Percentiles rank a stretch among this genome's conserved stretches.
Evolutionary conservation across 495 filamentous ascomycete species (phyloP).

Genomic region (Bacidia gigantensis): DNA sequence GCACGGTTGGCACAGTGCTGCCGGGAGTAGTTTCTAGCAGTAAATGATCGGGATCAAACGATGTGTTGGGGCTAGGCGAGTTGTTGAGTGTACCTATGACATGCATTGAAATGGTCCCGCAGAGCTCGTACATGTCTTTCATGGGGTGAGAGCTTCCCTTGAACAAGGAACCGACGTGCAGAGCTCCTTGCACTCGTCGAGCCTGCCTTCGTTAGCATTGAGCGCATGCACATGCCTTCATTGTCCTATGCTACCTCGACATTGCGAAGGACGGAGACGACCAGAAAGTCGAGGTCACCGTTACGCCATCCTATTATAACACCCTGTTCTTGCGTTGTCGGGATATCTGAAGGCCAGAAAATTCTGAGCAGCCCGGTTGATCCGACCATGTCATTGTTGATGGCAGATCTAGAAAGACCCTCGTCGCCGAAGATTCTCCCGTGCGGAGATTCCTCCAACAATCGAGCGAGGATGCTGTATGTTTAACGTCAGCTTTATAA

Average conservation of each 20-base stretch:
- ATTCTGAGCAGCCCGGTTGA: conserved; percentile 86
- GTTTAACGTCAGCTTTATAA: not conserved
- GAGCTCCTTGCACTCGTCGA: conserved; percentile 71
- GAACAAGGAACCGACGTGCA: conserved; percentile 71
- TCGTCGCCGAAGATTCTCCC: conserved; percentile 85
- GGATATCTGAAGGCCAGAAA: conserved; percentile 90
- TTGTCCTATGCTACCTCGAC: conserved; percentile 54
- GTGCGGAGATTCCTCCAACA: conserved; percentile 75
- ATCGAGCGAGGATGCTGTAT: conserved; percentile 70
- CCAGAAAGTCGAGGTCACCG: conserved; percentile 77
- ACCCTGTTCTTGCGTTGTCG: conserved; percentile 55
- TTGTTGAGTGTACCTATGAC: conserved; percentile 72
- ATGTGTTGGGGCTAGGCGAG: conserved; percentile 24
- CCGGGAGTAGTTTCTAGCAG: conserved; percentile 46
- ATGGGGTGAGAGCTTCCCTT: conserved; percentile 74
- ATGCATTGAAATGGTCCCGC: conserved; percentile 68
- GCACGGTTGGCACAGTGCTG: conserved; percentile 51
- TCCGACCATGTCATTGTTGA: conserved; percentile 74
- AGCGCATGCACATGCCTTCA: not conserved
- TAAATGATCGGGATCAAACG: conserved; percentile 58
- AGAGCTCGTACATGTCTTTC: conserved; percentile 65
- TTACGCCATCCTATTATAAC: conserved; percentile 94
- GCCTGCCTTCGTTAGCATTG: conserved; percentile 26
- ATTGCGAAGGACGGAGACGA: conserved; percentile 76
- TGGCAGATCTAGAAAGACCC: conserved; percentile 71